Evolutionary conservation across 768 basidiomycete species (phyloP).

Genomic region (Leucocoprinus birnbaumii): DNA sequence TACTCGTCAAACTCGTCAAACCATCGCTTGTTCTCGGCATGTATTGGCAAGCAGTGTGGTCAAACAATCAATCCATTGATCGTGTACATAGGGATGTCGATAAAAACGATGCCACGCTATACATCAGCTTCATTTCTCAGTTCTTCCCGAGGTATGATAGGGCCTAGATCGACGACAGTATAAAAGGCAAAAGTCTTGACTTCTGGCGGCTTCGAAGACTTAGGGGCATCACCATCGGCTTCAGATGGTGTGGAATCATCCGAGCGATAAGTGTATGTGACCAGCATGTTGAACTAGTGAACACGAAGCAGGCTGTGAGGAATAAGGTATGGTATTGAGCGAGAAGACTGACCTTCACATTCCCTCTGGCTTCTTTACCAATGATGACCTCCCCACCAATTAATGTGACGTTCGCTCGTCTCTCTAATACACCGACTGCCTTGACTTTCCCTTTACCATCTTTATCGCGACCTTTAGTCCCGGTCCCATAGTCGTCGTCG

Average conservation of each 20-base stretch:
- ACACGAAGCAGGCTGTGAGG: slow-evolving; percentile 1
- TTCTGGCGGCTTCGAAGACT: slow-evolving; percentile 53
- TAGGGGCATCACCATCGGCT: slow-evolving; percentile 37
- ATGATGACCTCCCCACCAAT: slow-evolving; percentile 89
- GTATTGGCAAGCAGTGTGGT: too few species aligned
- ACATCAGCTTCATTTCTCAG: slow-evolving; percentile 19
- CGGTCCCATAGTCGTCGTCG: slow-evolving; percentile 49
- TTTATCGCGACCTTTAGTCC: slow-evolving; percentile 39
- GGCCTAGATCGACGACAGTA: slow-evolving; percentile 77
- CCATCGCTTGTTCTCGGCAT: too few species aligned
- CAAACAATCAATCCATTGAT: too few species aligned
- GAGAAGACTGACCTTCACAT: slow-evolving; percentile 64
- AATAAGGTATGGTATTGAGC: background rate
- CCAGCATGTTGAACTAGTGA: slow-evolving; percentile 86
- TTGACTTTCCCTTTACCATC: slow-evolving; percentile 49
- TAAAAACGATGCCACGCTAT: background rate
- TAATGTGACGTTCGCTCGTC: slow-evolving; percentile 84
- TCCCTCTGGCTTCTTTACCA: slow-evolving; percentile 73
- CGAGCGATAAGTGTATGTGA: slow-evolving; percentile 90
- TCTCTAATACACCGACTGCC: slow-evolving; percentile 81
- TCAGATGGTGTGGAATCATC: slow-evolving; percentile 78
- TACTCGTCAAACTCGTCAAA: too few species aligned
- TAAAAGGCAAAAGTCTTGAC: slow-evolving; percentile 91
- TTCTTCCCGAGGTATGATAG: slow-evolving; percentile 62
- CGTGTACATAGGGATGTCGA: too few species aligned